phyloP scores from a whole-genome alignment of 2,329 filamentous ascomycete species.

The Xylaria sp. region DNA sequence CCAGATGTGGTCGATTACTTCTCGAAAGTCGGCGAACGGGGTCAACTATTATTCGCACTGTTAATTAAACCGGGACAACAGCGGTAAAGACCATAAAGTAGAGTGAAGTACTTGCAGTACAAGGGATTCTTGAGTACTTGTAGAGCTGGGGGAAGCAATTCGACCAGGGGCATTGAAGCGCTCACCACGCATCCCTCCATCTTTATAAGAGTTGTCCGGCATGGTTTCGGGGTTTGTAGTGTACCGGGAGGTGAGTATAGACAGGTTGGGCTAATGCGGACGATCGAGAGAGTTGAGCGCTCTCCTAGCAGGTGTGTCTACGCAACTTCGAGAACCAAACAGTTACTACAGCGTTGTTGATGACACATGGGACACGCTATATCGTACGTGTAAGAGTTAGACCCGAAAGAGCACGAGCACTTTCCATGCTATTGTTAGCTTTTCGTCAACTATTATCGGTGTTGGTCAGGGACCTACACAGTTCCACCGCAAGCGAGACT shows the following conservation, averaged over 20 bases:
- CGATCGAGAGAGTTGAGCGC: not conserved
- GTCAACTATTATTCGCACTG: too few species aligned
- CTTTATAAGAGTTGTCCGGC: not conserved
- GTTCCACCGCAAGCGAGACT: constrained; percentile 7
- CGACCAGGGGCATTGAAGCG: constrained; percentile 18
- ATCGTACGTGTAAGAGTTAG: constrained; percentile 13
- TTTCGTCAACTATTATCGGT: not conserved
- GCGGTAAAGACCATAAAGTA: not conserved
- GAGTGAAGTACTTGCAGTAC: not conserved
- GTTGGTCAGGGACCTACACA: constrained; percentile 8
- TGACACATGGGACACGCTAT: not conserved
- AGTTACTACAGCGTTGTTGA: not conserved
- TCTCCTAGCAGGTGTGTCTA: too few species aligned
- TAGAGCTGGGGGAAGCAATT: constrained; percentile 21
- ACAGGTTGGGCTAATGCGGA: not conserved
- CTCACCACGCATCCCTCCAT: not conserved
- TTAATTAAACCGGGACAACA: too few species aligned
- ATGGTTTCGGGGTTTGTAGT: not conserved
- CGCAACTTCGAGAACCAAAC: not conserved
- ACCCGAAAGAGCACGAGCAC: not conserved
- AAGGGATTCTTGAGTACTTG: not conserved
- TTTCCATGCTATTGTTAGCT: constrained; percentile 2
- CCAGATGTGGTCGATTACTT: constrained; percentile 16
- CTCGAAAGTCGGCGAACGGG: constrained; percentile 8
- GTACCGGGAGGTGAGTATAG: too few species aligned